Evolutionary conservation across 2,329 filamentous ascomycete genomes (phyloP).

Genomic region (Bertia moriformis): DNA sequence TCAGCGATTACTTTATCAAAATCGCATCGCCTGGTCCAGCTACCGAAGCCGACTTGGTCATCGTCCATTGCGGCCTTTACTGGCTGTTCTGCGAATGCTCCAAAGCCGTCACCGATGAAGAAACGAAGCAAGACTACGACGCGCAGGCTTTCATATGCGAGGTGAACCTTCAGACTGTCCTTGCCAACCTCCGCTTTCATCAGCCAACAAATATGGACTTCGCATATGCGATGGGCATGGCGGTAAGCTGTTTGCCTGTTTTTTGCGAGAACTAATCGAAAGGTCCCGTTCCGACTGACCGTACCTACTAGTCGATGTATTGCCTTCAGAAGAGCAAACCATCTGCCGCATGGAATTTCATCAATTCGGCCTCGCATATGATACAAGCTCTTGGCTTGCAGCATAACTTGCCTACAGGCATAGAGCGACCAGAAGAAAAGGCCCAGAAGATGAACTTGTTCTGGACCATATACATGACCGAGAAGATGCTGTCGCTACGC

Average conservation of each 20-base stretch:
- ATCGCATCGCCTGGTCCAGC: constrained; percentile 2
- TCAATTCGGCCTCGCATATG: constrained; percentile 43
- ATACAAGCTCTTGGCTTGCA: constrained; percentile 49
- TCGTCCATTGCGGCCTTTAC: constrained; percentile 31
- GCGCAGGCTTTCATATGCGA: too few relatives aligned
- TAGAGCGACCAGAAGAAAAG: constrained; percentile 12
- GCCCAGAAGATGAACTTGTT: constrained; percentile 32
- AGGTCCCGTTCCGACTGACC: too few relatives aligned
- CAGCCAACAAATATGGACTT: constrained; percentile 38
- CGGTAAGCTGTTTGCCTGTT: constrained; percentile 19
- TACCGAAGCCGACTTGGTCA: constrained; percentile 31
- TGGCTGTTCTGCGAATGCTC: constrained; percentile 23
- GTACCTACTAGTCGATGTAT: constrained; percentile 47
- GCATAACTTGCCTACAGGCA: constrained; percentile 19
- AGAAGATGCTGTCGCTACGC: constrained; percentile 41
- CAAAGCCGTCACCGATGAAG: constrained; percentile 16
- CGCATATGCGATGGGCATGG: constrained; percentile 40
- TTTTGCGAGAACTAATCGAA: too few relatives aligned
- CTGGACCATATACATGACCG: constrained; percentile 42
- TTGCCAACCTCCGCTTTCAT: constrained; percentile 37
- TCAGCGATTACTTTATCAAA: constrained; percentile 21
- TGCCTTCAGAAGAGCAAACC: constrained; percentile 47
- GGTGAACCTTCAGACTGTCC: constrained; percentile 31
- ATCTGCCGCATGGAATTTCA: constrained; percentile 47
- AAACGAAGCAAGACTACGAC: constrained; percentile 17